Evolutionary conservation across 2,329 filamentous ascomycete genomes (phyloP).

Genomic region (Neofusicoccum laricinum): DNA sequence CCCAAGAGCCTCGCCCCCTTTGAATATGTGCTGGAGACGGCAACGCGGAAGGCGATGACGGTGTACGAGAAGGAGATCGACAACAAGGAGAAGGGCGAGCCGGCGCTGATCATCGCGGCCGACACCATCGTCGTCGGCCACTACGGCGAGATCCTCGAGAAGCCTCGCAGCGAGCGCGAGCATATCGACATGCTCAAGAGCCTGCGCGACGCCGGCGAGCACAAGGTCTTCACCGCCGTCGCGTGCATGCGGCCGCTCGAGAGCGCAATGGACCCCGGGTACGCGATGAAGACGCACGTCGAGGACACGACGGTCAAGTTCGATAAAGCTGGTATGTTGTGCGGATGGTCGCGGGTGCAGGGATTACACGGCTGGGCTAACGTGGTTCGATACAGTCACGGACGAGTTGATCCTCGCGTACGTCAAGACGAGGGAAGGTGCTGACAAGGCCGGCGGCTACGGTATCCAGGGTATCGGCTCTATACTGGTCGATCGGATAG

Average conservation of each 20-base stretch:
- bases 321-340: conserved; percentile 54
- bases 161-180: conserved; percentile 76
- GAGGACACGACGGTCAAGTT: conserved; percentile 94
- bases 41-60: conserved; percentile 74
- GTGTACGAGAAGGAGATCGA: conserved; percentile 64
- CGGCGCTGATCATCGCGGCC: conserved; percentile 80
- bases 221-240: conserved; percentile 84
- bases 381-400: conserved; percentile 44
- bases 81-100: conserved; percentile 61
- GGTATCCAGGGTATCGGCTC: conserved; percentile 87
- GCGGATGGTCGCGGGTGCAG: neutral
- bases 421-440: conserved; percentile 82
- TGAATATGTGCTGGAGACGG: conserved; percentile 89
- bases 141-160: conserved; percentile 79
- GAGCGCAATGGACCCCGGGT: conserved; percentile 79
- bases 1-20: conserved; percentile 76
- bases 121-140: conserved; percentile 85
- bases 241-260: conserved; percentile 78
- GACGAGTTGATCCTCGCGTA: conserved; percentile 83
- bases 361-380: neutral
- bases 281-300: conserved; percentile 74
- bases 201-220: conserved; percentile 71
- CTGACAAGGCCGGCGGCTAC: conserved; percentile 94
- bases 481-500: conserved; percentile 82
- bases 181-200: conserved; percentile 81